Conservation (phyloP, 2,329 filamentous ascomycete genomes). For the Aureobasidium zeae region DNA sequence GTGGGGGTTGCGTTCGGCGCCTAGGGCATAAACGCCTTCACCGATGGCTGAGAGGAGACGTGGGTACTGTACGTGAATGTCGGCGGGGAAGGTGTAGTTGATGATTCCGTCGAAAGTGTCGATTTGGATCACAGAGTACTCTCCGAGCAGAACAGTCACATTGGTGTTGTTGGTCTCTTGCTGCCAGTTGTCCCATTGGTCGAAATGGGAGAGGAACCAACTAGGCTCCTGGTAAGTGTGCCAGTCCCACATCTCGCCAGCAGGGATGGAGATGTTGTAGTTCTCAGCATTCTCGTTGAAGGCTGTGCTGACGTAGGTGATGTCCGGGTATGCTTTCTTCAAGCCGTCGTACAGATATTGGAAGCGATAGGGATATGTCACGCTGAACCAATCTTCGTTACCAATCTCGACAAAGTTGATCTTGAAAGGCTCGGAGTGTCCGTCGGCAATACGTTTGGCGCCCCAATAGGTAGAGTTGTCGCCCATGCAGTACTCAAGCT, state of each 20-base stretch:
- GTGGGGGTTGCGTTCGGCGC: constrained; percentile 25
- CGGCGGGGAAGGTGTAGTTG: constrained; percentile 21
- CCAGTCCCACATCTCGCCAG: constrained; percentile 31
- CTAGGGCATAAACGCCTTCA: constrained; percentile 26
- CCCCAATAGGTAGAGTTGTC: constrained; percentile 46
- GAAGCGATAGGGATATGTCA: constrained; percentile 40
- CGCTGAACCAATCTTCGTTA: constrained; percentile 52
- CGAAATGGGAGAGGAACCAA: constrained; percentile 34
- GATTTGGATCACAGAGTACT: constrained; percentile 25
- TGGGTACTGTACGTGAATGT: constrained; percentile 23
- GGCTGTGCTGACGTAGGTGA: constrained; percentile 40
- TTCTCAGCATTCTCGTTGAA: constrained; percentile 22
- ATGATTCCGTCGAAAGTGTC: constrained; percentile 24
- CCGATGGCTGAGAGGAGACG: constrained; percentile 24
- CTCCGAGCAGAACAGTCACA: constrained; percentile 21
- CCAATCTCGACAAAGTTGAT: constrained; percentile 55
- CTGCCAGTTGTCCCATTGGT: constrained; percentile 35
- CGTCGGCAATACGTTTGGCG: constrained; percentile 46
- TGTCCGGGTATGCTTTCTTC: constrained; percentile 44
- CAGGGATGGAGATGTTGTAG: constrained; percentile 31
- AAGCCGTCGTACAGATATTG: constrained; percentile 51
- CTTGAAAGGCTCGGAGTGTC: constrained; percentile 51
- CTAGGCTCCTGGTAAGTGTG: constrained; percentile 35
- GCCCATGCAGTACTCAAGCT: constrained; percentile 54
- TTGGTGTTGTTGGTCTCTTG: constrained; percentile 19